Evolutionary conservation across 83 land plant species (phyloP), one percentile per base, ranked within the genome.

Genomic region (Diphasiastrum complanatum): DNA sequence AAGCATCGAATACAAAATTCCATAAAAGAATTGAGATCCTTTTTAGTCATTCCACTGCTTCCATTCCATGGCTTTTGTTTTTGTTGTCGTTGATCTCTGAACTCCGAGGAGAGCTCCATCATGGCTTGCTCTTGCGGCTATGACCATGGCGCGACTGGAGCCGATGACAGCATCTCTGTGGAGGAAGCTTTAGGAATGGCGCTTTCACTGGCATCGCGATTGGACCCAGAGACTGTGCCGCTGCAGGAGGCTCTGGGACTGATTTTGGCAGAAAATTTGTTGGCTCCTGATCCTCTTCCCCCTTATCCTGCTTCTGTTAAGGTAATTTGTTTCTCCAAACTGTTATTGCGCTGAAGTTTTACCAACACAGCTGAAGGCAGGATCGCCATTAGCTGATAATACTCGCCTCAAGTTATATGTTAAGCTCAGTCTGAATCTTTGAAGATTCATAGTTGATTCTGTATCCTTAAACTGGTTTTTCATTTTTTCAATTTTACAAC

Each of bases 281-380:
- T 26, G 4, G 97, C 97, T 34, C 78, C 86, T 18, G 97, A 91
- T 37, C 93, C 97, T 19, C 66, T 86, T 31, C 97, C 97, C 29
- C 97, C 97, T 30, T 91, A 70, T 26, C 84, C 85, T 8, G 97
- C 97, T 4, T 91, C 97, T 43, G 53, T 78, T 56, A 91, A 91
- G 97, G 93, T 83, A 38, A 4, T 25, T 10, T 6, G 29, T 18
- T 24, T 5, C 0, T 24, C 18, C 18, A 20, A 19, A 2, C 60
- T 33, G 16, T 24, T 1, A 12, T 8, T 16, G 43, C 43, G 16
- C 43, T 8, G 12, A 40, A 40, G 12, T 40, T 40, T 8, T 40
- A 40, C 16, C 43, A 40, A 40, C 16, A 40, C 16, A 40, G 12
- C 8, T 40, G 16, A 8, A 40, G 12, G 16, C 12, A 40, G 8